A percentile compares a stretch with the other conserved stretches of the same genome.
Evolutionary conservation across 179 eudicot species (phyloP).

Genomic region (Beta macrorhiza): DNA sequence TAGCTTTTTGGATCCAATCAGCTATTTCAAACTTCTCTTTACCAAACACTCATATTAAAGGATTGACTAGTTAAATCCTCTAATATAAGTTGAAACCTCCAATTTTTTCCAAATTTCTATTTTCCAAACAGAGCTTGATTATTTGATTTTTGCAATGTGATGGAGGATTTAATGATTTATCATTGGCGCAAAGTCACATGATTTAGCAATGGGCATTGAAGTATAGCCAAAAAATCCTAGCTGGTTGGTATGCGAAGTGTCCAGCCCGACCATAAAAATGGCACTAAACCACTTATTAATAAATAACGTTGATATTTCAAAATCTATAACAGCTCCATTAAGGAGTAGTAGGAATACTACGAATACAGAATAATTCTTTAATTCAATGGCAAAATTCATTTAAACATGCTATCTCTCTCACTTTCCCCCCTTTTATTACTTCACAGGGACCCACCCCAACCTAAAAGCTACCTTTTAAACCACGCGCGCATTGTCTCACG

Average conservation of each 20-base stretch:
- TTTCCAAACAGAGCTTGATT: too few species aligned
- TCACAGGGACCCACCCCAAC: neutral
- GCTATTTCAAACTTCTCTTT: too few species aligned
- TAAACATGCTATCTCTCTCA: neutral
- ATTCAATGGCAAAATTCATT: neutral
- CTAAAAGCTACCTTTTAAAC: neutral
- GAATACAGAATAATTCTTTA: neutral
- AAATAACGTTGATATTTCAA: too few species aligned
- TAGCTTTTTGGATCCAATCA: too few species aligned
- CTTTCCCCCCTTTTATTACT: neutral
- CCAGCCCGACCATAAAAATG: neutral
- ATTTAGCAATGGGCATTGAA: neutral
- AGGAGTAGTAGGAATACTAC: neutral
- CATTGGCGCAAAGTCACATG: neutral
- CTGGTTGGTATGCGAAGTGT: neutral
- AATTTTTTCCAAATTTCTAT: too few species aligned
- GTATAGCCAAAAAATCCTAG: slow-evolving; percentile 1
- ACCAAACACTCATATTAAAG: too few species aligned
- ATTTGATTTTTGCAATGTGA: too few species aligned
- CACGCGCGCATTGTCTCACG: neutral
- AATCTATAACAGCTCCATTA: too few species aligned
- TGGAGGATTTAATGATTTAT: too few species aligned
- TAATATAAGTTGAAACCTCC: too few species aligned
- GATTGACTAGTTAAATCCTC: too few species aligned
- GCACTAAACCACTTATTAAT: too few species aligned